Base-by-base conservation (phyloP, 2,329 filamentous ascomycete species). In the Trichoderma gracile region DNA sequence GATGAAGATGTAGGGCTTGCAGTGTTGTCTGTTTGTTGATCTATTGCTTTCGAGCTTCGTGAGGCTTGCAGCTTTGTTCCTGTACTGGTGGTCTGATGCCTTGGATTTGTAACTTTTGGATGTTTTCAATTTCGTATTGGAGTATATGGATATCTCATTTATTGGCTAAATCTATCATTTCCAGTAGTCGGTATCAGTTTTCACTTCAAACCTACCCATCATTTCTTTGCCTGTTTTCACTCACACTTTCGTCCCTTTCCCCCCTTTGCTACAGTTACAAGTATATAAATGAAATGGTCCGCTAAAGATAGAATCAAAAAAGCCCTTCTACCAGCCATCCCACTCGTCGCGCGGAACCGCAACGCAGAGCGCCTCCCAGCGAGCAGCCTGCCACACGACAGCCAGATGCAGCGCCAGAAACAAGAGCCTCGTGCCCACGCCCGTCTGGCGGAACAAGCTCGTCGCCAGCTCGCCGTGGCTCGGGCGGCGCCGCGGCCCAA, bases 311-410 rank as follows among this genome's bases (percentile, higher is more conserved):
- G 42, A 8, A 40, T 21, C 15, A n/a, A 53, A n/a, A 52, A n/a
- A 30, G 30, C 3, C 12, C 8, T 50, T 57, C 30, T 67, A 73
- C 74, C 75, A 78, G 17, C 69, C 68, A 6, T 63, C 55, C 74
- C 75, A 77, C 9, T 68, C 69, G 7, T 75, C 72, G 25, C 69
- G 70, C 9, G 67, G 67, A 5, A 66, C 67, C 15, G 63, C 64
- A 1, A 70, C 69, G 53, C 78, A 80, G 15, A 80, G 58, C 15
- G 72, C 68, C n/a, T 71, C 68, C 74, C 75, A 75, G 12, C 69
- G 70, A 7, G 69, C 68, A 1, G 76, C 76, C 52, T 75, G 59
- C 77, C 75, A 78, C 1, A 80, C 25, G 1, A 73, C 69, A 1
- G 66, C 65, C 57, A 78, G 69, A 63, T 80, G 78, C 23, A 78